Evolutionary conservation across 1,284 basidiomycete species (phyloP).

Genomic region (Apiotrichum mycotoxinovorans): DNA sequence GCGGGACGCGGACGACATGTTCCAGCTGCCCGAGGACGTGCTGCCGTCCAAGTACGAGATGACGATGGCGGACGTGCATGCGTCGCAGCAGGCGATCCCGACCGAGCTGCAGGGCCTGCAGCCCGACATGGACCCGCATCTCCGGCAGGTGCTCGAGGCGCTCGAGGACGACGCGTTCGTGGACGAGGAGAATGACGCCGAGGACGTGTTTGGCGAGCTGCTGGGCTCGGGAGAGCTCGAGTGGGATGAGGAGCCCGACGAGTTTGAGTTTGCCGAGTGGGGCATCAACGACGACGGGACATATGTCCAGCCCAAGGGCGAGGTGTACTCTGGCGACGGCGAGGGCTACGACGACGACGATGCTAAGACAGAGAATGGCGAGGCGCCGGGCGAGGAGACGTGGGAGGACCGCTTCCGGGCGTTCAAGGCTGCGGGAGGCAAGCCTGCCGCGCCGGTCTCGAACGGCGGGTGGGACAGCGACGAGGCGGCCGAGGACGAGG

Average conservation of each 20-base stretch:
- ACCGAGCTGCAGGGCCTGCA: constrained; percentile 82
- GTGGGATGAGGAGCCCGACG: constrained; percentile 46
- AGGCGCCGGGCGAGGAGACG: constrained; percentile 29
- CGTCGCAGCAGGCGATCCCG: constrained; percentile 66
- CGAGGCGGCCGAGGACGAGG: constrained; percentile 39
- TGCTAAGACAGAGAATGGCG: constrained; percentile 39
- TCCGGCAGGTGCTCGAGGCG: constrained; percentile 89
- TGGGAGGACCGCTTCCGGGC: constrained; percentile 75
- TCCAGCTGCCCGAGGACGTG: constrained; percentile 62
- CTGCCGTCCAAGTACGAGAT: constrained; percentile 70
- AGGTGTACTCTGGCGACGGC: constrained; percentile 27
- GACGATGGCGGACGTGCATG: constrained; percentile 61
- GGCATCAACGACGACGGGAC: constrained; percentile 46
- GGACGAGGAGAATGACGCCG: constrained; percentile 58
- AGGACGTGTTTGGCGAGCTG: constrained; percentile 43
- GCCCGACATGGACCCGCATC: constrained; percentile 94
- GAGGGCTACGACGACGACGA: constrained; percentile 40
- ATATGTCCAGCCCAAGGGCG: not conserved
- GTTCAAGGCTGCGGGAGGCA: constrained; percentile 58
- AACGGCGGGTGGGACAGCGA: constrained; percentile 22
- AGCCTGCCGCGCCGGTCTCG: constrained; percentile 34
- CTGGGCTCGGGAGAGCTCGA: constrained; percentile 59
- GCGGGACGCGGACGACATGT: constrained; percentile 32
- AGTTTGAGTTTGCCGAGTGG: constrained; percentile 69
- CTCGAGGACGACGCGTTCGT: constrained; percentile 95